phyloP scores from a whole-genome alignment of 331 rosid species.

The Pyrus hybrid region DNA sequence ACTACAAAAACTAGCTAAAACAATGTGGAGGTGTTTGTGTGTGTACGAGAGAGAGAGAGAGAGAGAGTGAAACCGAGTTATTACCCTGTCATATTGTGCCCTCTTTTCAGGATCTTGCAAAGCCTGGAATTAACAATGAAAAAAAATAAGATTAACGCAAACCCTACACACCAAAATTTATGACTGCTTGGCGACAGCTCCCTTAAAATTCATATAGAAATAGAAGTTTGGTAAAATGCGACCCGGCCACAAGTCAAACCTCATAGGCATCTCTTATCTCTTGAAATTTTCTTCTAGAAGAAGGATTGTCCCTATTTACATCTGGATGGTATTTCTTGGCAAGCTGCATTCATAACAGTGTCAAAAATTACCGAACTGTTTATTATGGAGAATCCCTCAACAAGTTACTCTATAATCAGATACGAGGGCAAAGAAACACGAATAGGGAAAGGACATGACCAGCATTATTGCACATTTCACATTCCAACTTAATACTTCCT shows the following conservation, averaged over 20 bases:
- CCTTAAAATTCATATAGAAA: background rate
- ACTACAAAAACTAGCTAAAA: background rate
- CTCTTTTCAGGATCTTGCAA: slow-evolving; percentile 79
- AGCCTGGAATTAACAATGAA: slow-evolving; percentile 40
- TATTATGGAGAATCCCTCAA: background rate
- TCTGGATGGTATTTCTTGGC: slow-evolving; percentile 98
- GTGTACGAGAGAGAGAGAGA: no score
- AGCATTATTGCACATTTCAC: background rate
- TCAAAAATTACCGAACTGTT: background rate
- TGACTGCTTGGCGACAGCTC: no score
- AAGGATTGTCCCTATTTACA: slow-evolving; percentile 74
- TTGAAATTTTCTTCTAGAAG: slow-evolving; percentile 87
- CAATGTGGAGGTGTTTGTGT: background rate
- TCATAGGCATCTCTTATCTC: slow-evolving; percentile 94
- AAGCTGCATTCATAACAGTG: slow-evolving; percentile 48
- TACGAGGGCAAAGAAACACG: background rate
- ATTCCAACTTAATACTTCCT: background rate
- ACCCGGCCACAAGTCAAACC: slow-evolving; percentile 38
- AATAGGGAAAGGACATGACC: background rate
- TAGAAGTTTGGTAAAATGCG: background rate
- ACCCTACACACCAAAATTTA: background rate
- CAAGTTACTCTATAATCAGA: background rate
- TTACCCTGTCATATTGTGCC: slow-evolving; percentile 62
- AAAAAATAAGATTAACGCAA: slow-evolving; percentile 7
- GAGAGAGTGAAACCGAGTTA: background rate